Evolutionary conservation across 371 early-diverging fungal species (phyloP).

Genomic region (Mortierella sp.): DNA sequence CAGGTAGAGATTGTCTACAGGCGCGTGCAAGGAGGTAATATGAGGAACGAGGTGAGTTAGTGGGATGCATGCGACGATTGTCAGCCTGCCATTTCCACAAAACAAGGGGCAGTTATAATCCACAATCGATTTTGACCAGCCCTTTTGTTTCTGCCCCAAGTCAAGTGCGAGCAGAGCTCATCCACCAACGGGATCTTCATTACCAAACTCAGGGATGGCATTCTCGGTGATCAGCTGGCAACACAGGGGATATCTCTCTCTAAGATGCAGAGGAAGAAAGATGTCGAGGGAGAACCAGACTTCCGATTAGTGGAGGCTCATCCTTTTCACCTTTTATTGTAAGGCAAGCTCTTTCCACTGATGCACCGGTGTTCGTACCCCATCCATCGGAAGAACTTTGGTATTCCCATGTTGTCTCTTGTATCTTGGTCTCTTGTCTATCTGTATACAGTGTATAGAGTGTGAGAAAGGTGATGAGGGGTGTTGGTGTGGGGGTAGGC

Average conservation of each 20-base stretch:
- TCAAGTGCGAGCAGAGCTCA: too few species aligned
- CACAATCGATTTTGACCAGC: too few species aligned
- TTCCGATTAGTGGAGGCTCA: conserved; percentile 2
- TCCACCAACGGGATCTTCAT: conserved; percentile 5
- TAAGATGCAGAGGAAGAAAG: conserved; percentile 32
- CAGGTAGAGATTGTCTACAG: conserved; percentile 91
- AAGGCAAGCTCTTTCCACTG: neutral
- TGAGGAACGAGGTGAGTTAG: neutral
- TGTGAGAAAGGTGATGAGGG: neutral
- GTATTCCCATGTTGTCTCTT: conserved; percentile 65
- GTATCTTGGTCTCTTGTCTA: conserved; percentile 6
- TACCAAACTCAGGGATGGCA: conserved; percentile 95
- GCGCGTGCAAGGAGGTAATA: neutral
- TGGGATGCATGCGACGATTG: too few species aligned
- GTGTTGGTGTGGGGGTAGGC: neutral
- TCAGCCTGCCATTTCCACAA: too few species aligned
- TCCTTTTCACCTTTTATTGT: neutral
- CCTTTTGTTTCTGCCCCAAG: too few species aligned
- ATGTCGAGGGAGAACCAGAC: neutral
- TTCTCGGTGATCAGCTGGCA: conserved; percentile 88
- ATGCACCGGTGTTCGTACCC: conserved; percentile 39
- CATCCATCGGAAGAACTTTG: conserved; percentile 88
- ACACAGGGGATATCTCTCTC: conserved; percentile 96
- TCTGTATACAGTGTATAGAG: neutral
- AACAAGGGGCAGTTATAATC: too few species aligned